Base-by-base conservation (phyloP, 1,139 yeast species). In the Candida sp. region DNA sequence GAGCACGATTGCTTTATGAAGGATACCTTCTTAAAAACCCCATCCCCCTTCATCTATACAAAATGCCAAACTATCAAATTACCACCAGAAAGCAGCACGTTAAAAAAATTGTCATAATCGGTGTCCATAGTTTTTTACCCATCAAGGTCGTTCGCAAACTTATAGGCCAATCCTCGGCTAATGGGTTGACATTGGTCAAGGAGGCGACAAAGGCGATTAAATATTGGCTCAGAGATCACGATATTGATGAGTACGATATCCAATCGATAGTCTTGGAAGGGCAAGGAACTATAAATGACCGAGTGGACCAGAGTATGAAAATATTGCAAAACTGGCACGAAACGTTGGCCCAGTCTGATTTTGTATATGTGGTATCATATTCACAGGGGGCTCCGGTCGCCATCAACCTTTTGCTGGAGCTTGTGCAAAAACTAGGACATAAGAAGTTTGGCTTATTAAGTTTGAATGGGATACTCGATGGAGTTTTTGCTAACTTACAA, bases 111-210 rank as follows among this genome's bases (percentile, higher is more conserved):
- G 68, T 77, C 2, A 62, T 78, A 1, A 61, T 79, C 29, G 73
- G 77, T 2, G 64, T 77, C 4, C 84, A 79, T 57, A 76, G 78
- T 11, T 79, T 77, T 54, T 63, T 76, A 33, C 84, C 84, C 1
- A 68, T 70, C 25, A 79, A 78, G 48, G 62, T 79, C 57, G 80
- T 75, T 11, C 63, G 67, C 50, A 54, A 72, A 46, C 55, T 75
- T 36, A 64, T 77, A 22, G 81, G 80, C 0, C 77, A 72, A 41
- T 53, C 70, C 7, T 76, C 81, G 0, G 81, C 81, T 0, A 68
- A 60, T 35, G 65, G 82, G 1, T 53, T 59, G 7, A 51, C 53
- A 22, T 62, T 73, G 49, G 67, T 66, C 1, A 59, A 60, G 15
- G 57, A 57, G 32, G 75, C 80, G 0, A 56, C 68, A 1, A 56